Conservation (phyloP, 2,329 filamentous ascomycete genomes). For the Xylariales sp. region DNA sequence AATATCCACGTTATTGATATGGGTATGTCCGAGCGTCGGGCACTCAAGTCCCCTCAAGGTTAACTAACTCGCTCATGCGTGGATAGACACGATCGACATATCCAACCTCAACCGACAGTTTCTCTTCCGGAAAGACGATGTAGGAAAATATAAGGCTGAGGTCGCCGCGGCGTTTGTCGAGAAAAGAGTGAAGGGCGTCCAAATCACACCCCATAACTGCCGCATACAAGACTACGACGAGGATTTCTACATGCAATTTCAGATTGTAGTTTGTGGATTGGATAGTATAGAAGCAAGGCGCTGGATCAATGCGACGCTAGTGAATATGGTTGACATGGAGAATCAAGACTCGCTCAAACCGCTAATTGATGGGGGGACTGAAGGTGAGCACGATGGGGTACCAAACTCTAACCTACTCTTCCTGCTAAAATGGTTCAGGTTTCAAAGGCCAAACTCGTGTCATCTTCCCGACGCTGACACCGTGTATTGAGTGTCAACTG, state of each 20-base stretch:
- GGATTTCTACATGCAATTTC: conserved; percentile 97
- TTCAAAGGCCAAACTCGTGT: conserved; percentile 98
- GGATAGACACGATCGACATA: conserved; percentile 92
- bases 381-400: conserved; percentile 64
- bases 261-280: conserved; percentile 90
- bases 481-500: conserved; percentile 97
- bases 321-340: conserved; percentile 87
- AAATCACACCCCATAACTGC: conserved; percentile 92
- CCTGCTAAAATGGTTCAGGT: conserved; percentile 58
- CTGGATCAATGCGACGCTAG: conserved; percentile 96
- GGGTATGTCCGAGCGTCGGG: conserved; percentile 67
- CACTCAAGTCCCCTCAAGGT: neutral
- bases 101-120: conserved; percentile 98
- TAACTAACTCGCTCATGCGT: conserved; percentile 19
- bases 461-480: conserved; percentile 90
- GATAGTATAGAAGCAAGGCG: conserved; percentile 98
- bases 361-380: conserved; percentile 94
- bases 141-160: conserved; percentile 93
- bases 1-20: conserved; percentile 99
- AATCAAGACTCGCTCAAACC: conserved; percentile 90
- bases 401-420: conserved; percentile 10
- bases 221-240: conserved; percentile 98
- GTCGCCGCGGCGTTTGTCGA: conserved; percentile 93
- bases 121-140: conserved; percentile 89
- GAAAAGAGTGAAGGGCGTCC: conserved; percentile 87